Base-by-base conservation (phyloP, 2,329 filamentous ascomycete species). In the Xylariaceae sp. region DNA sequence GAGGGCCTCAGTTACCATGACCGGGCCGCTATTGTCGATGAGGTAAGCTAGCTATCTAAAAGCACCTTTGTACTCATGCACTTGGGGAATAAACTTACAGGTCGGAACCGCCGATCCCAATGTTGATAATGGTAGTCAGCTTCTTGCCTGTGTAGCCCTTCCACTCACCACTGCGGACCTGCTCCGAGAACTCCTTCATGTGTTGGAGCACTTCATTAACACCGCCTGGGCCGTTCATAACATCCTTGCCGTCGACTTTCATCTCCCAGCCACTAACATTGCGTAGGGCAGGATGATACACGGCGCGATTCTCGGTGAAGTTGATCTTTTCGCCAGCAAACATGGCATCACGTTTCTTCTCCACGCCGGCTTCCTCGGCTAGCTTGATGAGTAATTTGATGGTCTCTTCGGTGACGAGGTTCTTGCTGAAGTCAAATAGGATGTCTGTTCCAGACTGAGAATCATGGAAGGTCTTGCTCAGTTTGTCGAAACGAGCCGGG, bases 381-480 rank as follows among this genome's bases (percentile, higher is more conserved):
- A 99, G 86, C 79, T 96, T 87, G 67, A 95, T 81, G 48, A 99
- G 84, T 43, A 96, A 82, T 62, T 88, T 81, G 45, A 97, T 80
- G 4, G 93, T 97, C 77, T 97, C 92, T 65, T 96, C 90, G 58
- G 89, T 94, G 67, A 97, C 75, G 75, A 99, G 92, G 84, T 99
- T 99, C 86, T 99, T 99, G 80, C 89, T 94, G 79, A 96, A 99
- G 77, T 99, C 94, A 76, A 97, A 99, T 60, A 99, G 84, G 68
- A 95, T 94, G 62, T 97, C 91, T 64, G 85, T 87, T 68, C 82
- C 82, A 69, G 95, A 90, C 64, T 89, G 87, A 47, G 83, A 74
- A 75, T 91, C 92, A 24, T 86, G 80, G 75, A 97, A 96, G 69
- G 84, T 91, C 73, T 87, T 89, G 72, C 86, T 89, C 80, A 96